phyloP scores from a whole-genome alignment of 129 eudicot species.

The Pittosporum tobira region DNA sequence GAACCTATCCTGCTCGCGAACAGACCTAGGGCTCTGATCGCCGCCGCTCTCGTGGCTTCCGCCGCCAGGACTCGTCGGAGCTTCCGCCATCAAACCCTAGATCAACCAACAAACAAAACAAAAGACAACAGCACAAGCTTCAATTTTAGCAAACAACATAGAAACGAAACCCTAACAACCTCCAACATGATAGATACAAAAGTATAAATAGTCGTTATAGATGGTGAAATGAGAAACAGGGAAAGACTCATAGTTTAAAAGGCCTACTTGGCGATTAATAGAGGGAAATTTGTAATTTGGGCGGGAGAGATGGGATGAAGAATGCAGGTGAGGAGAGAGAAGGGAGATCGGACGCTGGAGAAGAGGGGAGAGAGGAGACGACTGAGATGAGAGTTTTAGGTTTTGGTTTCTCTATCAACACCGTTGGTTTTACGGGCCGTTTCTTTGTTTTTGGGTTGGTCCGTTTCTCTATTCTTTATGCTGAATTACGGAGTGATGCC shows the following conservation, averaged over 20 bases:
- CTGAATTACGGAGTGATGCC: too few relatives aligned
- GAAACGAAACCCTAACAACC: constrained; percentile 3
- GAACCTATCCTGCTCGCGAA: constrained; percentile 81
- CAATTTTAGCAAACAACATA: neutral
- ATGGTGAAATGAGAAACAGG: neutral
- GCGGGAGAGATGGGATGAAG: constrained; percentile 36
- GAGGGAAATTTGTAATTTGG: constrained; percentile 23
- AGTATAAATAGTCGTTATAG: neutral
- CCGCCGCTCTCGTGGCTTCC: constrained; percentile 64
- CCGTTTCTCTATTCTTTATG: constrained; percentile 4
- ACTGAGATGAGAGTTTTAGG: constrained; percentile 43
- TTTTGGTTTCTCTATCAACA: constrained; percentile 34
- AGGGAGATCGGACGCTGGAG: constrained; percentile 80
- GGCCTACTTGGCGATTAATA: neutral
- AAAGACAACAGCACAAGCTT: neutral
- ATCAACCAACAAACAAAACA: constrained; percentile 6
- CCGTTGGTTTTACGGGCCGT: constrained; percentile 37
- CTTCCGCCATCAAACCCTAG: constrained; percentile 62
- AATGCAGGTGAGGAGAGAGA: constrained; percentile 20
- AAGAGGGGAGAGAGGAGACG: constrained; percentile 44
- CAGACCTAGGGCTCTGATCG: constrained; percentile 70
- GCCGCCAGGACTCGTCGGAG: constrained; percentile 58
- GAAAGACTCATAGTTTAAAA: neutral
- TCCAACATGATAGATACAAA: neutral
- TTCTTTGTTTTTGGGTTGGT: too few relatives aligned